Base-by-base conservation (phyloP, 2,329 filamentous ascomycete genomes). In the Sphaerostilbella broomeana region DNA sequence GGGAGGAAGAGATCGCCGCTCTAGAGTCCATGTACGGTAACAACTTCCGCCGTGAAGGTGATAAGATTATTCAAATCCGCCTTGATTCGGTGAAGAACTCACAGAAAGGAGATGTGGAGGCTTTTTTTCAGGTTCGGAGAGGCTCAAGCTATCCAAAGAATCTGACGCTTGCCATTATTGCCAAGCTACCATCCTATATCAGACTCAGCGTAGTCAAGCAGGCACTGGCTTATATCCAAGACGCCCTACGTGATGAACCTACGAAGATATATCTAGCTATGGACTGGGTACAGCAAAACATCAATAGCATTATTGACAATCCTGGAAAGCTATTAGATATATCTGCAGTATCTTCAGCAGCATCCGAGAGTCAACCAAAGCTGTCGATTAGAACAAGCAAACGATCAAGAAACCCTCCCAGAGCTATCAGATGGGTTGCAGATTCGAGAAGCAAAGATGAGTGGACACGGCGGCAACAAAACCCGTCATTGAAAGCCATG, bases 271-370 rank as follows among this genome's bases (percentile, higher is more conserved):
- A 89, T 61, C 86, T 86, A 48, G 72, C 94, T 10, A 75, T 90
- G 37, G 89, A 95, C 62, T 97, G 90, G 89, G 65, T 97, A 4
- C 89, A 97, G 57, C 78, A 84, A 47, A 81, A 88, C 49, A 79
- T 94, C 46, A 82, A 86, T 42, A 64, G 64, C n/a, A 86, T 97
- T 41, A 81, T 95, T 38, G 81, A 89, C 45, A 77, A 83, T 42
- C 92, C 92, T 1, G 92, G 90, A 2, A 83, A 77, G 47, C 70
- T 98, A 26, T 75, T 84, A 26, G 88, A 94, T 40, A 86, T 97
- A 26, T 85, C 89, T 1, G 78, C 85, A 10, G 86, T 86, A 4
- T 77, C 83, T 2, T 81, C 81, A 2, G 79, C 81, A 2, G 73
- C 74, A 0, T 75, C 76, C 4, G 77, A 82, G 47, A 66, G 69